A percentile compares a stretch with the other conserved stretches of the same genome.
phyloP scores from a whole-genome alignment of 495 filamentous ascomycete species.

The Filosporella fistucella region DNA sequence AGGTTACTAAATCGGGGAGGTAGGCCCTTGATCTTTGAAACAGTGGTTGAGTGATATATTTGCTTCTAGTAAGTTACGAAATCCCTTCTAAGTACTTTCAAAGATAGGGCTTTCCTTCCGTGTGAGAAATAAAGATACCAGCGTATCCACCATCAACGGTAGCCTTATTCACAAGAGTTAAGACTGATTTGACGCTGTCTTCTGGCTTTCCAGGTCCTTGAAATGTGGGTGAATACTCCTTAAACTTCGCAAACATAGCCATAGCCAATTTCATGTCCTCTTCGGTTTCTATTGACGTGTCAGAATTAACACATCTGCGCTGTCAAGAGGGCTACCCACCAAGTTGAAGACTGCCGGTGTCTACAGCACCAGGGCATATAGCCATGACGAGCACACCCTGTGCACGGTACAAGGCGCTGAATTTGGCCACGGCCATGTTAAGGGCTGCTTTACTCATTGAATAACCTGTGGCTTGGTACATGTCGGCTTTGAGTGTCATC shows the following conservation, averaged over 20 bases:
- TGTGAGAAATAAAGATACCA: constrained; percentile 18
- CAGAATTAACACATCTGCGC: constrained; percentile 1
- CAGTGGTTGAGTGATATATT: no score
- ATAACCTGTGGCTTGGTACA: constrained; percentile 26
- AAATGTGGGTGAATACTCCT: constrained; percentile 37
- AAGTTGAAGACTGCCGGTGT: constrained; percentile 24
- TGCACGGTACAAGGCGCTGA: constrained; percentile 40
- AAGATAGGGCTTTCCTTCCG: constrained; percentile 20
- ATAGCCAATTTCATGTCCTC: constrained; percentile 28
- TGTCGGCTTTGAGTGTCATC: constrained; percentile 22
- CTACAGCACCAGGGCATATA: constrained; percentile 45
- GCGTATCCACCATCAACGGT: constrained; percentile 21
- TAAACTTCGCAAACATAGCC: constrained; percentile 28
- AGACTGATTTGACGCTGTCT: constrained; percentile 29
- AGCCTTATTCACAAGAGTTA: constrained; percentile 30
- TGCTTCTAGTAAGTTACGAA: no score
- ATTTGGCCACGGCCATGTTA: constrained; percentile 38
- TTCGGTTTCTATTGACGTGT: constrained; percentile 26
- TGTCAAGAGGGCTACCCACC: constrained; percentile 12
- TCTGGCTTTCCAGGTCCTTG: constrained; percentile 30
- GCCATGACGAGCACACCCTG: constrained; percentile 44
- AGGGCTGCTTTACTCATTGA: constrained; percentile 37
- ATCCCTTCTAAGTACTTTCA: constrained; percentile 15
- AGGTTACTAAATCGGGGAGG: no score
- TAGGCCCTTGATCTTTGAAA: no score